Percentiles rank a stretch among this genome's conserved stretches.
Conservation (phyloP, 805 yeast genomes). For the Ascoidea asiatica region DNA sequence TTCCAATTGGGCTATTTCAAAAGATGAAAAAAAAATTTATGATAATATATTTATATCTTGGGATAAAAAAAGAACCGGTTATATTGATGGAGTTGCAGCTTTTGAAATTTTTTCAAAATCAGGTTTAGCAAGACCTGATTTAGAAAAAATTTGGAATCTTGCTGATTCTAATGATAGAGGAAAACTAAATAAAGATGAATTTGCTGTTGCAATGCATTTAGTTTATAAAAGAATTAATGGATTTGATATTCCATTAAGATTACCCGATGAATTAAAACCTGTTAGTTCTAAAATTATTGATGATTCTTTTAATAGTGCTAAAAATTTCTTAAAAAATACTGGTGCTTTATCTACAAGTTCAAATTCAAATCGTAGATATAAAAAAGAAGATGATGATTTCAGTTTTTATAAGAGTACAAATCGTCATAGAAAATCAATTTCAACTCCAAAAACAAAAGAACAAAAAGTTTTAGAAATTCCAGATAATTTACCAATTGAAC, state of each 20-base stretch:
- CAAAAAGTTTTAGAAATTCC: conserved; percentile 17
- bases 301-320: conserved; percentile 52
- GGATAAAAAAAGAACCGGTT: conserved; percentile 60
- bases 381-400: conserved; percentile 59
- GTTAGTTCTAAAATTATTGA: conserved; percentile 69
- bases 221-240: conserved; percentile 88
- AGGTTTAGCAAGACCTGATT: conserved; percentile 72
- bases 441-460: conserved; percentile 20
- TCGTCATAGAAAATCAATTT: conserved; percentile 30
- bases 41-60: conserved; percentile 82
- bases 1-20: conserved; percentile 69
- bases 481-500: conserved; percentile 10
- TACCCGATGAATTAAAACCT: conserved; percentile 86
- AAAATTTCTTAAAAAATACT: neutral
- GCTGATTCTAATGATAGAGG: conserved; percentile 78
- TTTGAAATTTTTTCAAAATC: conserved; percentile 82
- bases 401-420: conserved; percentile 55
- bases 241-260: conserved; percentile 60
- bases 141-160: conserved; percentile 85
- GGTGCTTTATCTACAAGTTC: neutral
- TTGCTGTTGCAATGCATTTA: conserved; percentile 94
- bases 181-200: conserved; percentile 75
- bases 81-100: conserved; percentile 67
- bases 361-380: conserved; percentile 30
- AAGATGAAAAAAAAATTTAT: conserved; percentile 36